Base-by-base conservation (phyloP, 108 stramenopile species). In the Licmophora abbreviata region DNA sequence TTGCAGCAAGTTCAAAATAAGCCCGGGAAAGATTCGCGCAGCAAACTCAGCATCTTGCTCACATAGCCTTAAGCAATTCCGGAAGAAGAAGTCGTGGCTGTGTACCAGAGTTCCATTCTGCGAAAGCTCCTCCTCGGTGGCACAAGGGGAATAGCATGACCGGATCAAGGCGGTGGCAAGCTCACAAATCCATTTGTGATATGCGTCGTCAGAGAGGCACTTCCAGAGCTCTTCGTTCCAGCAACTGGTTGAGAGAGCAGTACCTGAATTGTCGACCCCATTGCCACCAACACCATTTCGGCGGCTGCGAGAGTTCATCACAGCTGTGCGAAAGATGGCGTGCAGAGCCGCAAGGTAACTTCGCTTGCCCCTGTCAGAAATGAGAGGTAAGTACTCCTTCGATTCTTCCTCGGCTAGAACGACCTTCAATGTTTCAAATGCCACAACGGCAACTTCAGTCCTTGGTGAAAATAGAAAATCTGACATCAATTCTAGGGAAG, bases 171-270 rank as follows among this genome's bases (percentile, higher is more conserved):
- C 55, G 10, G 62, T 43, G 7, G 69, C 66, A 15, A 86, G 38
- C 12, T 52, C 43, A 42, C 73, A 71, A 27, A 90, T 79, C 88
- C 88, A 90, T 15, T 50, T 27, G 21, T 74, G 73, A 48, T 60
- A 77, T 11, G 55, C 41, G 25, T 23, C 18, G 24, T 61, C 25
- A 29, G 32, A 36, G 21, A 33, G 15, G 27, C 31, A 49, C 41
- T 24, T 56, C 88, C 88, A 90, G 18, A 84, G 29, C 10, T 41
- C 48, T 24, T 63, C 61, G 30, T 61, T 64, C 82, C 82, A 90
- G 44, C 88, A 90, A 83, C 88, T 85, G 47, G 48, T 27, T 27
- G 18, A 9, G 53, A 51, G 47, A 12, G 60, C 40, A 22, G 14
- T 18, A 42, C 44, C 56, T 1, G 9, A n/a, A n/a, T n/a, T n/a